These are phyloP conservation scores for Fusarium foetens DNA, from an alignment of 2,329 filamentous ascomycete species.

Conservation along the genomic window DNA sequence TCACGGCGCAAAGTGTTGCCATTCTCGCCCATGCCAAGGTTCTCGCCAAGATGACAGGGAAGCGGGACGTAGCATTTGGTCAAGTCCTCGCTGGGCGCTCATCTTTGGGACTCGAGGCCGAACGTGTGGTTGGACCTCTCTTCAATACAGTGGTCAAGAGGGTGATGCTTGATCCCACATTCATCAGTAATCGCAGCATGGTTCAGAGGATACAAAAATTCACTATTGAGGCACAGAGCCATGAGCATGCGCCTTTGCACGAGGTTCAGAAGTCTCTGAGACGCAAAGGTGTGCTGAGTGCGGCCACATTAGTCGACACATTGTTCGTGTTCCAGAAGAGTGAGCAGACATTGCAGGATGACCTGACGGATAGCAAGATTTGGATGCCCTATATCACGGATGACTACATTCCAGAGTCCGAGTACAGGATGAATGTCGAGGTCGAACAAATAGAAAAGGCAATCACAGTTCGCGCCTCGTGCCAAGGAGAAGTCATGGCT, in stretches of 20 bases:
- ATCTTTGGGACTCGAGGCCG: neutral
- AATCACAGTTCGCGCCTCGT: neutral
- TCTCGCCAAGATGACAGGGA: neutral
- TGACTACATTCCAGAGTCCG: neutral
- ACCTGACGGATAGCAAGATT: neutral
- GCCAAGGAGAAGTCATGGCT: neutral
- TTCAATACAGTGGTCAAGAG: neutral
- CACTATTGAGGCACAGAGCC: neutral
- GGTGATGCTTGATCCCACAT: neutral
- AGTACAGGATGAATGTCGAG: neutral
- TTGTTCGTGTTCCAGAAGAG: neutral
- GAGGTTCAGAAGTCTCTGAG: neutral
- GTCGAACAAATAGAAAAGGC: neutral
- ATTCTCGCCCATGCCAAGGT: neutral
- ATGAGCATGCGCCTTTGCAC: neutral
- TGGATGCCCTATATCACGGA: neutral
- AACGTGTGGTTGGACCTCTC: neutral
- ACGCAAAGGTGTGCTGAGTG: neutral
- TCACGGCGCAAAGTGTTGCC: neutral
- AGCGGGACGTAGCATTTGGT: neutral
- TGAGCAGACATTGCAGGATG: neutral
- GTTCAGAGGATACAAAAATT: neutral
- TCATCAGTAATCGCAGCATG: neutral
- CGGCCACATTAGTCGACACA: neutral
- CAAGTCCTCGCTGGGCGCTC: neutral